Base-by-base conservation (phyloP, 2,329 filamentous ascomycete genomes). In the Cladobotryum mycophilum region DNA sequence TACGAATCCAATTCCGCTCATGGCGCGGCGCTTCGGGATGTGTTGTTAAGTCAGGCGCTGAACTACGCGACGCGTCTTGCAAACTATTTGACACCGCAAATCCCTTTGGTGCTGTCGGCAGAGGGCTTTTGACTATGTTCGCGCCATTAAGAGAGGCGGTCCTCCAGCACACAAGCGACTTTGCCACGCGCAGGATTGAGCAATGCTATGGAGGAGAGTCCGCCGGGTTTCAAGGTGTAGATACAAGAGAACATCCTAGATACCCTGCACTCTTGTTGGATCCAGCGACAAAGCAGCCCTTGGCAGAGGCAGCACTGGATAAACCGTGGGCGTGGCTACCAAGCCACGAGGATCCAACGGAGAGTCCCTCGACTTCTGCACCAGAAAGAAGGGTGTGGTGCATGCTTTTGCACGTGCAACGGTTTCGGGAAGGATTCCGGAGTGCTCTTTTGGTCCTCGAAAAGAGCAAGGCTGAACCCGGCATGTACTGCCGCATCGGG, bases 1-100 rank as follows among this genome's bases (percentile, higher is more conserved):
- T 55, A 2, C 50, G 53, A 4, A 41, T 56, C 48, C n/a, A 42
- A 13, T 42, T 42, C 17, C 40, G 40, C 17, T 42, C 40, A 42
- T 42, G 40, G 40, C 15, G 40, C 22, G 36, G 36, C 14, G 12
- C 36, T 22, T 18, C 13, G 3, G 40, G 40, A 9, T 7, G 14
- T 3, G 4, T 38, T 8, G 7, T 17, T 22, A 3, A 20, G 3
- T 12, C 20, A 42, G 40, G 40, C 5, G 40, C 17, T 20, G 15
- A 42, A 22, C 1, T 42, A 3, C 13, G n/a, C 4, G 40, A 42
- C 20, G 40, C 12, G 13, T 9, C 17, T 42, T 42, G 13, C 11
- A 20, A 20, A 11, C 40, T n/a, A 5, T 6, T 20, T 22, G 20
- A 22, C 13, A 5, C 40, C 5, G 15, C 40, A 22, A 22, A 42